These are phyloP conservation scores for Glycine tomentella DNA, from an alignment of 306 rosid species.

Conservation along the genomic window DNA sequence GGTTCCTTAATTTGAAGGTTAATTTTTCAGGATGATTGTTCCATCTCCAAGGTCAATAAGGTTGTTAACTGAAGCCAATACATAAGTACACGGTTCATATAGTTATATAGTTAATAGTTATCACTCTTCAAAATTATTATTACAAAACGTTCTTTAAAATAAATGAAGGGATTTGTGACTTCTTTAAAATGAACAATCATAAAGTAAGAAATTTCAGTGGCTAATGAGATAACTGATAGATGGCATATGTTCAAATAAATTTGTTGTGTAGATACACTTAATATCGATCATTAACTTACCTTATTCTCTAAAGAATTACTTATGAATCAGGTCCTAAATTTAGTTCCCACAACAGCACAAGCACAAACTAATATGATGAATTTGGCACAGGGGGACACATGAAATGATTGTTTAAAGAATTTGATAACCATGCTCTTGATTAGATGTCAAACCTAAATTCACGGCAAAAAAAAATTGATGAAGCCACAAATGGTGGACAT, in stretches of 20 bases:
- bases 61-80: neutral
- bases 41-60: no score
- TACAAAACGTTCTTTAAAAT: neutral
- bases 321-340: neutral
- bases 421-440: neutral
- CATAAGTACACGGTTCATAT: conserved; percentile 27
- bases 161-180: neutral
- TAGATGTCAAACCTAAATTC: conserved; percentile 42
- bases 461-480: conserved; percentile 34
- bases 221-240: neutral
- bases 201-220: neutral
- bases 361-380: neutral
- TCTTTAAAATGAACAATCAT: neutral
- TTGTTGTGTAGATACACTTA: neutral
- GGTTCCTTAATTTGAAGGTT: neutral
- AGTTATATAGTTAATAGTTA: neutral
- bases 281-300: neutral
- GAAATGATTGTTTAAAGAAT: neutral
- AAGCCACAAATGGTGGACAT: conserved; percentile 42
- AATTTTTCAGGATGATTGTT: neutral
- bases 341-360: neutral
- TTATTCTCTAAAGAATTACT: neutral
- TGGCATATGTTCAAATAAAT: neutral
- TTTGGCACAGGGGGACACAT: neutral
- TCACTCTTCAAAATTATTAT: neutral